These are phyloP conservation scores for Alternaria ventricosa DNA, from an alignment of 2,329 filamentous ascomycete genomes.

Conservation along the genomic window DNA sequence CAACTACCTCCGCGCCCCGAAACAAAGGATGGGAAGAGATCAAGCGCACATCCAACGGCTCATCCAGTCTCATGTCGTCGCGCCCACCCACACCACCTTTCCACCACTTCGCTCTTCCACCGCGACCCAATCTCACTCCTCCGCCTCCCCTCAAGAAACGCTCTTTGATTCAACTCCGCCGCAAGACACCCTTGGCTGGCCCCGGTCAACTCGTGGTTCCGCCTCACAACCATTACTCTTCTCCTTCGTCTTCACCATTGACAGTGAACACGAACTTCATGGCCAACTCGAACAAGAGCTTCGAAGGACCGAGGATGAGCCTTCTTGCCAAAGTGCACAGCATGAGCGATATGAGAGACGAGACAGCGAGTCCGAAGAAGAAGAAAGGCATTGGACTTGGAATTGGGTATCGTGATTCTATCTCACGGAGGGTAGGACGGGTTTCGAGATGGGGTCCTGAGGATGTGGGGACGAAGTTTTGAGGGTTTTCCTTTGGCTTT, in stretches of 20 bases:
- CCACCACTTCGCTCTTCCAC: conserved; percentile 4
- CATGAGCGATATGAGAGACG: conserved; percentile 15
- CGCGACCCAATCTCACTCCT: conserved; percentile 11
- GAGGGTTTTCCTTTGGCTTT: background rate
- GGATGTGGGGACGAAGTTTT: background rate
- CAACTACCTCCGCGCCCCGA: background rate
- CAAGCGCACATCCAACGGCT: conserved; percentile 21
- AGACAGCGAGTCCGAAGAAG: background rate
- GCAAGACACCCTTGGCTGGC: conserved; percentile 25
- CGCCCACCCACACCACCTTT: conserved; percentile 6
- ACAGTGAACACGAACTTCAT: conserved; percentile 27
- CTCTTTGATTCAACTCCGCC: conserved; percentile 19
- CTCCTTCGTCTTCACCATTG: conserved; percentile 13
- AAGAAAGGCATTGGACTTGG: background rate
- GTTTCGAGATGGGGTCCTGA: background rate
- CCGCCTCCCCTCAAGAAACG: conserved; percentile 20
- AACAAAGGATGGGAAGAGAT: conserved; percentile 42
- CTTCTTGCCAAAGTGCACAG: conserved; percentile 14
- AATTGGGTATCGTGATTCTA: background rate
- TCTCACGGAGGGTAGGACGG: background rate
- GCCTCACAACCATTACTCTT: conserved; percentile 19
- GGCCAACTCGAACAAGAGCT: conserved; percentile 17
- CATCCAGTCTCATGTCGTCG: conserved; percentile 1
- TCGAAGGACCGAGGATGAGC: conserved; percentile 27
- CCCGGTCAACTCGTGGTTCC: conserved; percentile 21